Percentiles rank a stretch among this genome's conserved stretches.
Conservation (phyloP, 768 basidiomycete species). For the Cubamyces lactineus region DNA sequence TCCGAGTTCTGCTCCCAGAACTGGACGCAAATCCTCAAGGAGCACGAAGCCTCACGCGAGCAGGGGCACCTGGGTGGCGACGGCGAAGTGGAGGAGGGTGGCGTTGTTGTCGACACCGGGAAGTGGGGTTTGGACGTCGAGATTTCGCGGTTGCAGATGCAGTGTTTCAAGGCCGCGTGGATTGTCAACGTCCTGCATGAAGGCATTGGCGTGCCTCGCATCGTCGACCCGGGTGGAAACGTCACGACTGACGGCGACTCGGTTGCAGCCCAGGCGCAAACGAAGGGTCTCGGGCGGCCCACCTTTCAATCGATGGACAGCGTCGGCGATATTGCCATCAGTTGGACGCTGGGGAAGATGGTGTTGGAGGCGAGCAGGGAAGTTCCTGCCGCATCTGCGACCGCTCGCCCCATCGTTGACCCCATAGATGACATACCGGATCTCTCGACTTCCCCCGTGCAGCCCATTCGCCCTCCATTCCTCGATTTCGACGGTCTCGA, state of each 20-base stretch:
- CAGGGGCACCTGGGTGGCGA: conserved; percentile 53
- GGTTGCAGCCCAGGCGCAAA: conserved; percentile 73
- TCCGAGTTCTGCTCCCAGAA: conserved; percentile 78
- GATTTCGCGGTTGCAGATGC: conserved; percentile 87
- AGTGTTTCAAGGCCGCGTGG: conserved; percentile 99
- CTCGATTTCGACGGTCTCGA: conserved; percentile 63
- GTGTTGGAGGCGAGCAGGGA: conserved; percentile 95
- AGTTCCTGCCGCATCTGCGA: conserved; percentile 53
- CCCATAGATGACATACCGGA: conserved; percentile 70
- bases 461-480: conserved; percentile 67
- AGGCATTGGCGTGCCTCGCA: conserved; percentile 91
- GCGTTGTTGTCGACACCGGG: conserved; percentile 62
- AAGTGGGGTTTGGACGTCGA: conserved; percentile 80
- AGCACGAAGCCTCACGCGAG: conserved; percentile 59
- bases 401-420: conserved; percentile 64
- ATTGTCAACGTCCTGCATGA: conserved; percentile 94
- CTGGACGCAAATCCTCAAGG: conserved; percentile 75
- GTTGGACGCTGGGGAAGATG: conserved; percentile 99
- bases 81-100: conserved; percentile 63
- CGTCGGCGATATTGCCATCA: conserved; percentile 92
- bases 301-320: conserved; percentile 92
- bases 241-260: conserved; percentile 67
- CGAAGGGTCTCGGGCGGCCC: conserved; percentile 81
- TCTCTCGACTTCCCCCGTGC: conserved; percentile 53
- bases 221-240: conserved; percentile 86